Conservation (phyloP, 2,329 filamentous ascomycete genomes). For the Penicillium polonicum region DNA sequence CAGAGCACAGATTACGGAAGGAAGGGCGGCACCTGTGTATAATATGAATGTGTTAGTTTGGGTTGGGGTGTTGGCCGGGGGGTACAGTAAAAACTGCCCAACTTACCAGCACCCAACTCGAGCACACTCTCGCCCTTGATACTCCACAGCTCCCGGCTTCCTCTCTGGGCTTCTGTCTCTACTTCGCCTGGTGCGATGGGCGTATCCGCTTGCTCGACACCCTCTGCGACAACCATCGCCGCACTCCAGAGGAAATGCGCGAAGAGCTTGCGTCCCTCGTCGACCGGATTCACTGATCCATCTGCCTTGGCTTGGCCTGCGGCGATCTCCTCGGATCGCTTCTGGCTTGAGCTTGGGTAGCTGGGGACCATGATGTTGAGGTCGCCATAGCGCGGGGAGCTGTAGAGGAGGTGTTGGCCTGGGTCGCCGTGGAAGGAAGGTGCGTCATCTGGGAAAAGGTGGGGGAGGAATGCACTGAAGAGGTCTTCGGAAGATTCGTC, state of each 20-base stretch:
- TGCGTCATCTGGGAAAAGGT: slow-evolving; percentile 57
- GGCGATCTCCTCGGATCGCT: slow-evolving; percentile 18
- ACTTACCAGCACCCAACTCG: slow-evolving; percentile 62
- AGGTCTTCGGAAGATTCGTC: slow-evolving; percentile 50
- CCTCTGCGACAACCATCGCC: slow-evolving; percentile 44
- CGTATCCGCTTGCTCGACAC: slow-evolving; percentile 37
- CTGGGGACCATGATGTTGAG: slow-evolving; percentile 42
- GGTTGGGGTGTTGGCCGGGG: not conserved
- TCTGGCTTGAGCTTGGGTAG: slow-evolving; percentile 42
- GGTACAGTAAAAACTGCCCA: slow-evolving; percentile 14
- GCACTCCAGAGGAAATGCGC: slow-evolving; percentile 62
- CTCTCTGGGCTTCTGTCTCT: slow-evolving; percentile 15
- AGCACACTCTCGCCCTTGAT: slow-evolving; percentile 54
- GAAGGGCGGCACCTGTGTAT: slow-evolving; percentile 40
- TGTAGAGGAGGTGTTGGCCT: slow-evolving; percentile 52
- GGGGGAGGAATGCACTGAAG: slow-evolving; percentile 53
- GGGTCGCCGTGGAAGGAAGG: slow-evolving; percentile 56
- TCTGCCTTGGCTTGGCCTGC: slow-evolving; percentile 12
- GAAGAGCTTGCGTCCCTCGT: slow-evolving; percentile 54
- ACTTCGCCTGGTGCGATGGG: not conserved
- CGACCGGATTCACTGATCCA: slow-evolving; percentile 26
- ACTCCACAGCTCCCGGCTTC: slow-evolving; percentile 35
- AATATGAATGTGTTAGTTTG: not conserved
- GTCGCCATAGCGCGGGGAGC: slow-evolving; percentile 42
- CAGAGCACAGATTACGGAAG: slow-evolving; percentile 41